Base-by-base conservation (phyloP, 2,329 filamentous ascomycete species). In the Macrophomina phaseolina region DNA sequence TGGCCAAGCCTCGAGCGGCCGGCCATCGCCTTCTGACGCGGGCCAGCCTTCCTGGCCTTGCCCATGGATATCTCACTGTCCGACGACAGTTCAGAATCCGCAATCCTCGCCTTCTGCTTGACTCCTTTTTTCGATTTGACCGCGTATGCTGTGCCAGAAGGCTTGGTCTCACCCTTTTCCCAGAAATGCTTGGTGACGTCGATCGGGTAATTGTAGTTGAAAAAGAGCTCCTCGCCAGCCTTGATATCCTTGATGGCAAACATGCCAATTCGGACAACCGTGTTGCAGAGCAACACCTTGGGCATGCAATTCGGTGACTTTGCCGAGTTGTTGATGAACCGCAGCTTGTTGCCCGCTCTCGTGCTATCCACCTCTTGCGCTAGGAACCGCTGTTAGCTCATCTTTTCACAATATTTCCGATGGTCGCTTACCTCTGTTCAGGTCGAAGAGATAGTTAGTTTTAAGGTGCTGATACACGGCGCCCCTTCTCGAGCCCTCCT, bases 301-400 rank as follows among this genome's bases (percentile, higher is more conserved):
- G 91, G 86, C 69, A 89, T 87, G 73, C 89, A 89, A 64, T 90
- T 91, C 75, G 70, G 81, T 72, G 76, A 77, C 52, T 77, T 76
- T 56, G 83, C 81, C 1, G 90, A 89, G 72, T 94, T 91, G 76
- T 96, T 95, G 76, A 95, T 92, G 78, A 93, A 95, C 4, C 92
- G 88, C 55, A 90, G 89, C 69, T 94, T 89, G 75, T 94, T 95
- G 60, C 92, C 92, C 70, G 90, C 90, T 49, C 88, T 88, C 23
- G 90, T 91, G 6, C 89, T 89, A 74, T 95, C 92, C 18, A 95
- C 80, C 40, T 82, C 81, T 70, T 86, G 84, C 11, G 79, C 74
- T 78, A 64, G 5, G 49, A 16, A 9, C 23, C 30, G 9, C 2
- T 28, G 62, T 72, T 55, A 73, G 69, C 14, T n/a, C n/a, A 28